These are phyloP conservation scores for Neurospora sp. DNA, from an alignment of 495 filamentous ascomycete species.

Conservation along the genomic window DNA sequence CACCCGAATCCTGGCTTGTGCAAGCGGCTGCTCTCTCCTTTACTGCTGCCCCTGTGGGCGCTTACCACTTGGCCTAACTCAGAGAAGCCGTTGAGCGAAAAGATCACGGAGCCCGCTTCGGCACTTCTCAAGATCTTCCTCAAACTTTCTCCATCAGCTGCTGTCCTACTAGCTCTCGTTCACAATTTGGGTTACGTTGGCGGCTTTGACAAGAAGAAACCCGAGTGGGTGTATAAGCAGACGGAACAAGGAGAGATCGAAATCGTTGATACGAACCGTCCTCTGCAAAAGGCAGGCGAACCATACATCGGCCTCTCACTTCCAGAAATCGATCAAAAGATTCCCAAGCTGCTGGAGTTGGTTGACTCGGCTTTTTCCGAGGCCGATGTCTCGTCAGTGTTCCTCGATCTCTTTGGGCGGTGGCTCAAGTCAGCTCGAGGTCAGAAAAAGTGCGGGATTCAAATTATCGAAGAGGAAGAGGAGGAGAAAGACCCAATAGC, in stretches of 20 bases:
- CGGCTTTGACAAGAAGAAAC: constrained; percentile 12
- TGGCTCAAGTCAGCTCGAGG: constrained; percentile 42
- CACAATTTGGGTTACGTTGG: constrained; percentile 34
- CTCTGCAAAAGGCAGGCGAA: neutral
- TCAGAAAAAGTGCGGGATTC: constrained; percentile 1
- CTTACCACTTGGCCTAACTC: constrained; percentile 43
- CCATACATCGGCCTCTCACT: neutral
- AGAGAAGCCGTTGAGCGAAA: constrained; percentile 13
- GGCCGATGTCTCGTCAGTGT: constrained; percentile 50
- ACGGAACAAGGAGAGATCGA: constrained; percentile 17
- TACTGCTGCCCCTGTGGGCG: constrained; percentile 62
- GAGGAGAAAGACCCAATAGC: constrained; percentile 31
- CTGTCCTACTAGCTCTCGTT: constrained; percentile 30
- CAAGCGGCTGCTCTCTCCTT: constrained; percentile 54
- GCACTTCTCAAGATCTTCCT: constrained; percentile 36
- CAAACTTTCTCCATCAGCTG: constrained; percentile 34
- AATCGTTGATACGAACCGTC: constrained; percentile 13
- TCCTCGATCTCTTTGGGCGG: constrained; percentile 50
- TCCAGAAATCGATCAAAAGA: constrained; percentile 36
- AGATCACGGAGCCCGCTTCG: constrained; percentile 27
- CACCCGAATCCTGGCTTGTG: constrained; percentile 67
- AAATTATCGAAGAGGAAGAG: constrained; percentile 23
- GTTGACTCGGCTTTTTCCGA: constrained; percentile 44
- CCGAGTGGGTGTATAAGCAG: constrained; percentile 29
- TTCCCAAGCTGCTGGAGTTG: constrained; percentile 45